Evolutionary conservation across 1,139 yeast species (phyloP), one percentile per base, ranked within the genome.

Genomic region (Pichia norvegensis): DNA sequence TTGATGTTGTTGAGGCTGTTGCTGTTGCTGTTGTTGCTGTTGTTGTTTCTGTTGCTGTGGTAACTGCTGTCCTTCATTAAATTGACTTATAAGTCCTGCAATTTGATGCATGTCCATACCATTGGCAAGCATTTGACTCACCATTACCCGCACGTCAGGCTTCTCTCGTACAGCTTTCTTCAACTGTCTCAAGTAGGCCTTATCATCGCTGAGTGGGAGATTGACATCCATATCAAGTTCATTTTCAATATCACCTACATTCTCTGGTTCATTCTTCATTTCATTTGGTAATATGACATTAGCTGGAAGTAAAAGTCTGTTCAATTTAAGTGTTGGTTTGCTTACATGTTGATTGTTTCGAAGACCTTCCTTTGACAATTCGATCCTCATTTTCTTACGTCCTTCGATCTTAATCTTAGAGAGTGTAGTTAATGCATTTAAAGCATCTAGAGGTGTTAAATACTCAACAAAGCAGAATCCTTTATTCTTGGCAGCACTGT

Each of bases 401-500:
- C 73, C 72, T 38, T 72, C 67, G 33, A 78, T 60, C 43, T 68
- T 66, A 6, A 79, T 64, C 51, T 73, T 76, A 29, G 65, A 56
- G 33, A 80, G 58, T 11, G 74, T 54, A 1, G 59, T 58, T 38
- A 74, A 54, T 0, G 81, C 85, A 40, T 62, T 61, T 33, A 66
- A 65, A 1, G 85, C 84, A 42, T 79, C 80, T 38, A 63, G 67
- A 1, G 80, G 73, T 19, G 65, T 59, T 2, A 58, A 67, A 55
- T 78, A 80, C 59, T 80, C 85, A 39, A 79, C 74, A 57, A 80
- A 80, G 52, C 82, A 76, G 56, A 72, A 80, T 16, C 84, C 85
- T 58, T 79, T 80, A 55, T 78, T 76, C 53, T 77, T 76, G n/a
- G 81, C 79, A 17, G 73, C 73, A 51, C 72, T 73, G 53, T 80